Base-by-base conservation (phyloP, 306 rosid species). In the Vigna reflexopilosa region DNA sequence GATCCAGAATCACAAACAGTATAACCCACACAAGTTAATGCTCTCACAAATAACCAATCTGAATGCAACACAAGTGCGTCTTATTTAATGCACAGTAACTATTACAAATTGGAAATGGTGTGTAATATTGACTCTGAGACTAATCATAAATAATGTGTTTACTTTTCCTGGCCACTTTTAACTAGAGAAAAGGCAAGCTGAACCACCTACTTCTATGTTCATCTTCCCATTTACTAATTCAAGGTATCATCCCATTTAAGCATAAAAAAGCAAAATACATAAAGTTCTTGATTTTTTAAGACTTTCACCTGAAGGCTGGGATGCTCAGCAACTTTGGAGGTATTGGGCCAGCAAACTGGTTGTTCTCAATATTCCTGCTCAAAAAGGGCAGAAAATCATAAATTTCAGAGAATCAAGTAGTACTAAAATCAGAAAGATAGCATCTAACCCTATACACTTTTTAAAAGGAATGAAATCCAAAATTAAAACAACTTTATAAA, bases 301-400 rank as follows among this genome's bases (percentile, higher is more conserved):
- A 72, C 24, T 70, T 83, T 75, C 75, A 96, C 99, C 87, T 86
- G 83, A 96, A 90, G 65, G 30, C 80, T 62, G 99, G 91, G 79
- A 96, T 93, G 86, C 66, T 84, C 70, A 88, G 83, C 87, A 96
- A 67, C 89, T 96, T 96, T 67, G 79, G 91, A 57, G 99, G 98
- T 83, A 96, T 88, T 62, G 98, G 93, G 73, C 99, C 99, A 67
- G 77, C 13, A 65, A 96, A 96, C 73, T 83, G 91, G 70, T 96
- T 96, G 84, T 93, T 80, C 86, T 91, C 97, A 28, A 96, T 55
- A 85, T 96, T 91, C 97, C 99, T 96, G 94, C 77, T 81, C 88
- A 84, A 76, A 78, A 73, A 82, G 55, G 75, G 56, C 8, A 65
- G 71, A 73, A 62, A 50, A 73, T 55, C 74, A 77, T 4, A 56